Evolutionary conservation across 225 moss, liverwort and hornwort genomes (phyloP), one percentile per base, ranked within the genome.

Genomic region (Ulota crispa): DNA sequence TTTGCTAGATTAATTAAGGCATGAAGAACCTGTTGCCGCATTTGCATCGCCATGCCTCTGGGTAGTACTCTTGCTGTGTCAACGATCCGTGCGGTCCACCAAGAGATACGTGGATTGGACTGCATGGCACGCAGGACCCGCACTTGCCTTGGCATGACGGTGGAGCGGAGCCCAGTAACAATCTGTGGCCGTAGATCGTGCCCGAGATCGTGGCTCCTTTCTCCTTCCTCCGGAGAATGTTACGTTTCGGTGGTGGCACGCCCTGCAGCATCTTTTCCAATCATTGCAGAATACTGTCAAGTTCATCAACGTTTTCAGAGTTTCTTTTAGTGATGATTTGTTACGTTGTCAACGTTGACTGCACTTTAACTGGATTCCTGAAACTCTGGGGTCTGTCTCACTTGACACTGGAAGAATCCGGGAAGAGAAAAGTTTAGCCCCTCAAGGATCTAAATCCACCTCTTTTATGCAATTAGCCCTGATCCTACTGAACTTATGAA

Each of bases 31-130:
- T 78, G 62, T 89, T 89, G 78, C 89, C 91, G 69, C 91, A 91
- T 81, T 89, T 91, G 85, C 91, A 91, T 74, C 91, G 81, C 91
- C 91, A 91, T 13, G 87, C 91, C 73, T 91, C 91, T 0, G 91
- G 91, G 55, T 91, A 91, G 43, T 91, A 91, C 63, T 91, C 91
- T 36, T 89, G 89, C 83, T 83, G 78, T 6, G 89, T 83, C 75
- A 91, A 72, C 12, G 91, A 83, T 14, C 91, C 91, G 30, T 87
- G 91, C 0, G 88, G 91, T 16, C 87, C 83, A 20, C 89, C 89
- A 4, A 91, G 61, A 19, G 91, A 87, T 19, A 91, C 81, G 9
- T 91, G 91, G 24, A 91, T 89, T 13, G 91, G 91, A 16, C 82
- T 83, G 83, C 91, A 91, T 0, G 91, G 91, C 11, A 78, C 84